phyloP scores from a whole-genome alignment of 129 eudicot species.

The Flaveria ramosissima region DNA sequence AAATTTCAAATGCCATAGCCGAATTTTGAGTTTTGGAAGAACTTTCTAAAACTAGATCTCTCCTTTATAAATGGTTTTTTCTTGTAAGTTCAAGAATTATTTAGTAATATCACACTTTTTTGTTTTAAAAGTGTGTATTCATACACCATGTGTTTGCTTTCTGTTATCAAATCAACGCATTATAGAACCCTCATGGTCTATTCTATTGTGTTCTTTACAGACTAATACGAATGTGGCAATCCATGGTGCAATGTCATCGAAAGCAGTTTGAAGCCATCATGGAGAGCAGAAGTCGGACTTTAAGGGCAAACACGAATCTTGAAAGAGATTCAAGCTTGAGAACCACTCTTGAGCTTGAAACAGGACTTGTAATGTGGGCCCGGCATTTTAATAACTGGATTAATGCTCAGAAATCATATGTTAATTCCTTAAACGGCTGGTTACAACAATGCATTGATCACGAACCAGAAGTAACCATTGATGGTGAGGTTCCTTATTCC shows the following conservation, averaged over 20 bases:
- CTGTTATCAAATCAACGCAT: background rate
- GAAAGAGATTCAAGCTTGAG: constrained; percentile 55
- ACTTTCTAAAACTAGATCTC: background rate
- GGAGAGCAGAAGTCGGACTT: constrained; percentile 68
- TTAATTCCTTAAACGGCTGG: constrained; percentile 78
- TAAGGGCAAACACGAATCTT: constrained; percentile 57
- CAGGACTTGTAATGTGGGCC: constrained; percentile 71
- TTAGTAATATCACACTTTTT: background rate
- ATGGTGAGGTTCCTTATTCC: constrained; percentile 81
- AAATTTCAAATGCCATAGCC: background rate
- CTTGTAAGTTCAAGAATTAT: background rate
- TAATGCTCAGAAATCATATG: constrained; percentile 64
- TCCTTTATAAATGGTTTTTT: background rate
- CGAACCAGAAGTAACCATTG: constrained; percentile 70
- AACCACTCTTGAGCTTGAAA: constrained; percentile 66
- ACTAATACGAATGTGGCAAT: constrained; percentile 82
- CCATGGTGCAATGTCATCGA: constrained; percentile 78
- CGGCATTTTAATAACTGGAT: constrained; percentile 72
- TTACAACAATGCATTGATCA: constrained; percentile 61
- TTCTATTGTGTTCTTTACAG: constrained; percentile 39
- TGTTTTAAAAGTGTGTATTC: background rate
- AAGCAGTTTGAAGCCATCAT: constrained; percentile 87
- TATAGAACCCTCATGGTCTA: background rate
- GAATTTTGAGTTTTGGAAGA: background rate
- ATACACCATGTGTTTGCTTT: background rate